Percentiles rank a stretch among this genome's conserved stretches.
Conservation (phyloP, 2,329 filamentous ascomycete genomes). For the Diaporthe caulivora region DNA sequence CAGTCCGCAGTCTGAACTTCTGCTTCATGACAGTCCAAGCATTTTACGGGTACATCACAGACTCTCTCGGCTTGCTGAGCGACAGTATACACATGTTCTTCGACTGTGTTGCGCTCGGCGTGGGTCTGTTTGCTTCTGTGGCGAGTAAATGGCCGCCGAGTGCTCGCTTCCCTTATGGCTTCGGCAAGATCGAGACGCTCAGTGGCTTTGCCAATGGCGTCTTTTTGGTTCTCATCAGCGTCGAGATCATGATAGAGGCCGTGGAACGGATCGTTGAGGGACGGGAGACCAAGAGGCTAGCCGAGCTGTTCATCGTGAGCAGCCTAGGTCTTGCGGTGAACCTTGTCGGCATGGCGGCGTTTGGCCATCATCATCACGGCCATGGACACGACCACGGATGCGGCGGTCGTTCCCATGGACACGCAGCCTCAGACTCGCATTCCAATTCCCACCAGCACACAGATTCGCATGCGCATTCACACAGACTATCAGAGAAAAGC, state of each 20-base stretch:
- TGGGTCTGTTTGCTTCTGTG: constrained; percentile 91
- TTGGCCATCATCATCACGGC: constrained; percentile 76
- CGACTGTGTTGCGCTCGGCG: constrained; percentile 91
- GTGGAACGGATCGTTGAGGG: constrained; percentile 89
- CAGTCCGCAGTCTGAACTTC: constrained; percentile 80
- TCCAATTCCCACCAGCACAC: constrained; percentile 47
- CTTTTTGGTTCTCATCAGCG: constrained; percentile 92
- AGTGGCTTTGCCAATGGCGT: constrained; percentile 97
- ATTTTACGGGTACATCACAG: constrained; percentile 92
- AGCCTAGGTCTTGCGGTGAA: constrained; percentile 89
- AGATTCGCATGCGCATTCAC: constrained; percentile 45
- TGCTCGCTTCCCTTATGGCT: constrained; percentile 90
- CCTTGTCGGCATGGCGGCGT: constrained; percentile 89
- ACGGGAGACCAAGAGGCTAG: constrained; percentile 83
- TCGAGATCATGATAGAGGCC: constrained; percentile 96
- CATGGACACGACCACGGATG: constrained; percentile 55
- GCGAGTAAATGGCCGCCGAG: constrained; percentile 97
- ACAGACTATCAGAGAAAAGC: constrained; percentile 39
- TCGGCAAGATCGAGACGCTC: constrained; percentile 95
- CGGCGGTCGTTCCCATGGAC: constrained; percentile 46
- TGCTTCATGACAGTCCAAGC: constrained; percentile 95
- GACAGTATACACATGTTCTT: constrained; percentile 99
- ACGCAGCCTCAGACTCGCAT: constrained; percentile 47
- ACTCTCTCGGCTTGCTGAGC: constrained; percentile 93
- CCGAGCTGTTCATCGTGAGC: constrained; percentile 91